A percentile compares a stretch with the other conserved stretches of the same genome.
These are phyloP conservation scores for Blepharisma undulans DNA, from an alignment of 169 alveolate genomes.

Conservation along the genomic window DNA sequence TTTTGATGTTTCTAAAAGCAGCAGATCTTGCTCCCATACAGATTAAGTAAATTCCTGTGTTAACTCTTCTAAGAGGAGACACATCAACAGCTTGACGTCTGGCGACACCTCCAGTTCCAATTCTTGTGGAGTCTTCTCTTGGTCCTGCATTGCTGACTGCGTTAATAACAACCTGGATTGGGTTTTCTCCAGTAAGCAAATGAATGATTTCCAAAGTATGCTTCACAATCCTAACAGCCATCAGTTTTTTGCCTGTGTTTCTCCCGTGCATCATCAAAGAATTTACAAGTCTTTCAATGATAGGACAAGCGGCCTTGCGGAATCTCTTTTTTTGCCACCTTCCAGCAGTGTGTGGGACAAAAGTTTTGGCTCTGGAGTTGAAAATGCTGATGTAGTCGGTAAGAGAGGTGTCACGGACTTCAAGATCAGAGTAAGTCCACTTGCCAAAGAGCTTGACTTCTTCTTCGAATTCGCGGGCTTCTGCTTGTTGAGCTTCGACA, in stretches of 20 bases:
- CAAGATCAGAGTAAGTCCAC: conserved; percentile 96
- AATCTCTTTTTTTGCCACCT: conserved; percentile 97
- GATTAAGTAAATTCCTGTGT: conserved; percentile 97
- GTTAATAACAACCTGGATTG: conserved; percentile 86
- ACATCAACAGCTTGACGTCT: conserved; percentile 99
- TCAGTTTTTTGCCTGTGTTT: conserved; percentile 98
- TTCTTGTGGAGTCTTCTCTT: conserved; percentile 76
- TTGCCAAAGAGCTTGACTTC: conserved; percentile 91
- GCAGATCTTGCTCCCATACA: conserved; percentile 97
- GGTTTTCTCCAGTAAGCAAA: conserved; percentile 96
- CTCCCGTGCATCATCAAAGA: conserved; percentile 89
- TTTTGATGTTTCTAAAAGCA: conserved; percentile 97
- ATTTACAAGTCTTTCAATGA: conserved; percentile 97
- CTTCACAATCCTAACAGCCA: conserved; percentile 97
- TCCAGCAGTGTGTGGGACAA: conserved; percentile 99
- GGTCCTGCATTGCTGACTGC: conserved; percentile 41
- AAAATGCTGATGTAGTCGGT: conserved; percentile 93
- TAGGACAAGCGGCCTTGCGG: conserved; percentile 99
- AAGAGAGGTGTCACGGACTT: conserved; percentile 94
- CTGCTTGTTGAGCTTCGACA: background rate
- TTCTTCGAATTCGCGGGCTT: conserved; percentile 66
- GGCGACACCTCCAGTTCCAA: conserved; percentile 99
- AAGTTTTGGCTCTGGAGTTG: conserved; percentile 93
- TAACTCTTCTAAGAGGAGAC: conserved; percentile 98
- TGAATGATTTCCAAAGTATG: conserved; percentile 98